Evolutionary conservation across 192 early-diverging fungal species (phyloP).

Genomic region (Gonapodya sp.): DNA sequence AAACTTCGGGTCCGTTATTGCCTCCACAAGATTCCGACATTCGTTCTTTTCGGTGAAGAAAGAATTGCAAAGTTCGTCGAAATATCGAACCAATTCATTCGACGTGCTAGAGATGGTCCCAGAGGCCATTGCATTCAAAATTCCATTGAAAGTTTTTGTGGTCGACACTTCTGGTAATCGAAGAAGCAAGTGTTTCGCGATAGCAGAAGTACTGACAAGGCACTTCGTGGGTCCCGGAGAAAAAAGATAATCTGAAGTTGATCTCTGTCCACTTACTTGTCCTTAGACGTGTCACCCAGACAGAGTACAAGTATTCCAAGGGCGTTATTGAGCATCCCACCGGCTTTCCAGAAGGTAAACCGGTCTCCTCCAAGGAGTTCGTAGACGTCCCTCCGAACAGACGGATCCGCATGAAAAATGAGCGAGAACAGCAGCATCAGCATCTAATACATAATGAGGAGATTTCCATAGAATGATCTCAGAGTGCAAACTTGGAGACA

Average conservation of each 20-base stretch:
- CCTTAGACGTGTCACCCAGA: conserved; percentile 32
- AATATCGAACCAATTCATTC: conserved; percentile 25
- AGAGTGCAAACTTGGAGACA: not conserved
- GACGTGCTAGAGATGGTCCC: not conserved
- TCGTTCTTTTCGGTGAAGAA: conserved; percentile 30
- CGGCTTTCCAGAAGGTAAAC: conserved; percentile 35
- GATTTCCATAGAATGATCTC: not conserved
- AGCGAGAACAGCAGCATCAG: conserved; percentile 28
- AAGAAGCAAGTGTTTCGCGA: not conserved
- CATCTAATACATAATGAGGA: conserved; percentile 20
- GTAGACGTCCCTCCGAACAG: conserved; percentile 33
- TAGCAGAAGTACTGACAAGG: not conserved
- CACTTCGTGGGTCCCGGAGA: too few relatives aligned
- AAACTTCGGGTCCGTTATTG: conserved; percentile 23
- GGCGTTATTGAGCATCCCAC: conserved; percentile 23
- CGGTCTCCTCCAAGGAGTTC: conserved; percentile 27
- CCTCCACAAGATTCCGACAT: conserved; percentile 29
- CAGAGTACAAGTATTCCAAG: conserved; percentile 29
- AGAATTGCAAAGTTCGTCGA: conserved; percentile 34
- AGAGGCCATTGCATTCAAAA: not conserved
- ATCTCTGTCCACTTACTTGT: conserved; percentile 34
- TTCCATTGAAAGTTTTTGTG: not conserved
- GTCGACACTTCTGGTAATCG: not conserved
- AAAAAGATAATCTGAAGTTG: too few relatives aligned
- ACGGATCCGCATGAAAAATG: conserved; percentile 28